These are phyloP conservation scores for Didymella exigua DNA, from an alignment of 2,329 filamentous ascomycete genomes.

Conservation along the genomic window DNA sequence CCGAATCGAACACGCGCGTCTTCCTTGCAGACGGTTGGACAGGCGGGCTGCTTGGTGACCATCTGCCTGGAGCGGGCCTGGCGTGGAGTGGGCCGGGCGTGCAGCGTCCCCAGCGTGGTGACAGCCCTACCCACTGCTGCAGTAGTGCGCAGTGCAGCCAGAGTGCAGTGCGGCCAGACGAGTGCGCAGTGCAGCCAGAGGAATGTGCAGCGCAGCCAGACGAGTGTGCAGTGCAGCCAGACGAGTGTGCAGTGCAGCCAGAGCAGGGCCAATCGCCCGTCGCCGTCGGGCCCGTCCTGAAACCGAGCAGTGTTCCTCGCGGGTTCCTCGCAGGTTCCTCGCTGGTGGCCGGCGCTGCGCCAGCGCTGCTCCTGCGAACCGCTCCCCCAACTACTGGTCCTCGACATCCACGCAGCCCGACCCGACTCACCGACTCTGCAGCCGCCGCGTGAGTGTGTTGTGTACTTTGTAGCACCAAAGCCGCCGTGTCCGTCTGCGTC, in stretches of 20 bases:
- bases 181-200: no score
- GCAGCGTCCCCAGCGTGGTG: background rate
- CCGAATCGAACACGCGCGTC: slow-evolving; percentile 8
- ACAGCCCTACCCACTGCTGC: slow-evolving; percentile 7
- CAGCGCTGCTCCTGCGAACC: background rate
- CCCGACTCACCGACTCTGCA: slow-evolving; percentile 20
- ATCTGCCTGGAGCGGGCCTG: no score
- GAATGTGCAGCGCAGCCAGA: no score
- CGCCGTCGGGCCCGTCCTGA: background rate
- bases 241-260: no score
- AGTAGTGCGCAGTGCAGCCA: no score
- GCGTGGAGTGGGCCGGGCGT: background rate
- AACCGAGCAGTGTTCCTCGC: background rate
- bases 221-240: no score
- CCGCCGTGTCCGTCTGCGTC: background rate
- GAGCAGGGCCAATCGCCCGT: slow-evolving; percentile 5
- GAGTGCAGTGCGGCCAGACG: no score
- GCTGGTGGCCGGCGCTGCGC: no score
- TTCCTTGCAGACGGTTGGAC: slow-evolving; percentile 7
- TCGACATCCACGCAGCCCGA: slow-evolving; percentile 22
- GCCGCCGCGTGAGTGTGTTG: slow-evolving; percentile 17
- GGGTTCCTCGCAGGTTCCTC: background rate
- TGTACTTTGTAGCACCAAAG: background rate
- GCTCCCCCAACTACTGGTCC: slow-evolving; percentile 9
- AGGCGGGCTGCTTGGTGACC: no score